phyloP scores from a whole-genome alignment of 345 rosid species.

The Luvunga scandens region DNA sequence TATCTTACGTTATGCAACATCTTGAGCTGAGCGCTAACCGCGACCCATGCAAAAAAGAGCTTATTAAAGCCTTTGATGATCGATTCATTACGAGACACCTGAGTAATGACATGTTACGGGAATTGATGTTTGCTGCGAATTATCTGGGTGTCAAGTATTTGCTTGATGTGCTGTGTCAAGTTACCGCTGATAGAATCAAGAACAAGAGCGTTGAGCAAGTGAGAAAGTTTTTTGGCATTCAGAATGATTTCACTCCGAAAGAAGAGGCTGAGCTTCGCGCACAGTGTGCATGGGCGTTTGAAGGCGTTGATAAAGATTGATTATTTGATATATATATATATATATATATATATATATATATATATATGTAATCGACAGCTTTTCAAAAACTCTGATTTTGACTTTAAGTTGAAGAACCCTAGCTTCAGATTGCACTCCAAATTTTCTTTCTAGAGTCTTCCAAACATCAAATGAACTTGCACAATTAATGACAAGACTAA shows the following conservation, averaged over 20 bases:
- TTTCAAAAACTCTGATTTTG: no score
- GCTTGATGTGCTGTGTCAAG: background rate
- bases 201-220: slow-evolving; percentile 12
- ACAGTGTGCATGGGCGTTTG: slow-evolving; percentile 13
- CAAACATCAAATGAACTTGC: no score
- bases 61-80: background rate
- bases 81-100: background rate
- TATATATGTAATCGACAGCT: no score
- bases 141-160: slow-evolving; percentile 10
- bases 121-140: background rate
- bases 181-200: slow-evolving; percentile 11
- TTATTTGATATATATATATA: no score
- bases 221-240: slow-evolving; percentile 7
- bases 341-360: no score
- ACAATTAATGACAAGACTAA: no score
- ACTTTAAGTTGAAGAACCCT: no score
- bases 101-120: background rate
- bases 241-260: slow-evolving; percentile 13
- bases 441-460: no score
- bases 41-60: background rate
- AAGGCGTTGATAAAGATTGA: background rate
- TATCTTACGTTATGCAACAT: background rate
- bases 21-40: background rate
- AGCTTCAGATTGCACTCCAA: no score
- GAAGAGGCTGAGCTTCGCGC: slow-evolving; percentile 17